Percentiles rank a stretch among this genome's conserved stretches.
Conservation (phyloP, 2,329 filamentous ascomycete species). For the Botrytis galanthina region DNA sequence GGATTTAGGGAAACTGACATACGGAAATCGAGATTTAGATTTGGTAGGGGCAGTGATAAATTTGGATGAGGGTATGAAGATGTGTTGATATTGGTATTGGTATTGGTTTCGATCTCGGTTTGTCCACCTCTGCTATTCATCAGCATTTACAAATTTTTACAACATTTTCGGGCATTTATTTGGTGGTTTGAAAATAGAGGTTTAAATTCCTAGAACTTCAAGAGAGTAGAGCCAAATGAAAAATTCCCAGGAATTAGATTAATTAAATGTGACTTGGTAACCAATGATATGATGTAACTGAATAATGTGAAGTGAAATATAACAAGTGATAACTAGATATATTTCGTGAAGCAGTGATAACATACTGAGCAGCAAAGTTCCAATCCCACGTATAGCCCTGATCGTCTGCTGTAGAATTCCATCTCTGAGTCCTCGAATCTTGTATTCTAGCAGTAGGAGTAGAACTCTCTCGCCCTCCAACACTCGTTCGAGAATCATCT, state of each 20-base stretch:
- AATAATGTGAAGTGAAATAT: not conserved
- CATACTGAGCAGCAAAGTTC: not conserved
- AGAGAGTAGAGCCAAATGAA: not conserved
- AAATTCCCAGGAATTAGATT: too few species aligned
- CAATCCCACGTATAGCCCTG: not conserved
- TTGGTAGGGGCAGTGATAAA: constrained; percentile 43
- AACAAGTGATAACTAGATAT: not conserved
- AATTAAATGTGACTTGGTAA: not conserved
- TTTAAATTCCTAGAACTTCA: too few species aligned
- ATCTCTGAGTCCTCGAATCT: not conserved
- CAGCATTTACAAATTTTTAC: not conserved
- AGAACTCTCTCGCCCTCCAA: not conserved
- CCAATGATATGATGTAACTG: not conserved
- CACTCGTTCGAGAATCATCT: constrained; percentile 10
- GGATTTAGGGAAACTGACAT: constrained; percentile 48
- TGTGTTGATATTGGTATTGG: not conserved
- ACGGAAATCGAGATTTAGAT: constrained; percentile 50
- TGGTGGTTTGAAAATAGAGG: not conserved
- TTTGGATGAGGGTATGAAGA: constrained; percentile 21
- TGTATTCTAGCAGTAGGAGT: not conserved
- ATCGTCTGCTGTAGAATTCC: not conserved
- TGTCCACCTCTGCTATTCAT: not conserved
- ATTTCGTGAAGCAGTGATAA: not conserved
- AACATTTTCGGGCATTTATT: not conserved
- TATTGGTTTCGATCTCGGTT: too few species aligned